phyloP scores from a whole-genome alignment of 2,329 filamentous ascomycete genomes.

The Sporothrix brasiliensis region DNA sequence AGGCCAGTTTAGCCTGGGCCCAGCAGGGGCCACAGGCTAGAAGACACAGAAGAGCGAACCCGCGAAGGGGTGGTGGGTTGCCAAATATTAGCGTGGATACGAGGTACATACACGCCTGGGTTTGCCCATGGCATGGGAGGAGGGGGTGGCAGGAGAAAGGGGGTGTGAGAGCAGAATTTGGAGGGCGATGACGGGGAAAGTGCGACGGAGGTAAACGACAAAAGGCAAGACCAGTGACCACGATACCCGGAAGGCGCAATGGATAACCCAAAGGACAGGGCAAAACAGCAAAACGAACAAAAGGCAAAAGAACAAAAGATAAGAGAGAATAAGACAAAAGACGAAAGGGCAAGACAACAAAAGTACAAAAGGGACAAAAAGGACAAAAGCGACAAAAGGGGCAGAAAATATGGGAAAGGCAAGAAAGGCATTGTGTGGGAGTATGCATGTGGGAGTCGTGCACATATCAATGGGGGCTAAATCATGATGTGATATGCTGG shows the following conservation, averaged over 20 bases:
- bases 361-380: too few species aligned
- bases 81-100: constrained; percentile 28
- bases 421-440: background rate
- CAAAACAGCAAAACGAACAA: background rate
- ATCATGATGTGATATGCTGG: constrained; percentile 15
- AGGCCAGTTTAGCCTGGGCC: constrained; percentile 1
- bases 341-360: too few species aligned
- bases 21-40: constrained; percentile 12
- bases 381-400: background rate
- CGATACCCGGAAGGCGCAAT: constrained; percentile 13
- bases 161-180: background rate
- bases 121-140: background rate
- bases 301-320: too few species aligned
- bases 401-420: constrained; percentile 7
- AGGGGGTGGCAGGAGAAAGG: background rate
- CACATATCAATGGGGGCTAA: too few species aligned
- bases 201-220: background rate
- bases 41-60: constrained; percentile 18
- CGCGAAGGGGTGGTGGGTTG: constrained; percentile 1
- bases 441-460: background rate
- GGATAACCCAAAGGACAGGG: background rate
- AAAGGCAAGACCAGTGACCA: background rate
- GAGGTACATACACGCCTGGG: constrained; percentile 23
- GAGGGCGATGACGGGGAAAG: background rate
- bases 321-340: too few species aligned